Conservation (phyloP, 257 asterid genomes). For the Oldenlandia corymbosa region DNA sequence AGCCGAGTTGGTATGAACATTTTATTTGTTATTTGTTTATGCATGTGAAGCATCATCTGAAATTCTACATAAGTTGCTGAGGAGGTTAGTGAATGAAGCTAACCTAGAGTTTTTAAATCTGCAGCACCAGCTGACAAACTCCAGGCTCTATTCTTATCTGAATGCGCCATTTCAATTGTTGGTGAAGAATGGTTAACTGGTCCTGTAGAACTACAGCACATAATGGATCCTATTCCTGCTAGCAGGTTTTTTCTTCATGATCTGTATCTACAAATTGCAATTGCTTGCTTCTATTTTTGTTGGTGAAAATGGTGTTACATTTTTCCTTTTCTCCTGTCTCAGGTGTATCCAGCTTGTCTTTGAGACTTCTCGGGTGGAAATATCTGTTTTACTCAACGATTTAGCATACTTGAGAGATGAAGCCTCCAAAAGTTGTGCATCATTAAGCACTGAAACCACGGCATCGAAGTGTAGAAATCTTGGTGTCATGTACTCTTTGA, state of each 20-base stretch:
- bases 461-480: slow-evolving; percentile 54
- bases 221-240: slow-evolving; percentile 39
- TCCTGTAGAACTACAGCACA: slow-evolving; percentile 35
- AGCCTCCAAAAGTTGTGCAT: slow-evolving; percentile 43
- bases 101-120: slow-evolving; percentile 13
- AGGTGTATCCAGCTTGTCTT: slow-evolving; percentile 81
- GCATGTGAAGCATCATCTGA: slow-evolving; percentile 1
- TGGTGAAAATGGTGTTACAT: neutral
- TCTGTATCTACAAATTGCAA: slow-evolving; percentile 3
- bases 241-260: slow-evolving; percentile 40
- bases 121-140: slow-evolving; percentile 70
- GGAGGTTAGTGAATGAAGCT: neutral
- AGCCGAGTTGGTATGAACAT: slow-evolving; percentile 69
- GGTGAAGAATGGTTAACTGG: slow-evolving; percentile 83
- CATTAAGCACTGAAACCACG: slow-evolving; percentile 41
- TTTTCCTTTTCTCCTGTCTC: slow-evolving; percentile 22
- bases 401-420: slow-evolving; percentile 76
- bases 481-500: slow-evolving; percentile 68
- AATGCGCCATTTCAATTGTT: slow-evolving; percentile 51
- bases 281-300: slow-evolving; percentile 5
- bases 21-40: slow-evolving; percentile 6
- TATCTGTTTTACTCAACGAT: slow-evolving; percentile 83
- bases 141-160: slow-evolving; percentile 77
- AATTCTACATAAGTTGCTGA: neutral
- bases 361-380: slow-evolving; percentile 90